Conservation (phyloP, 257 asterid species). For the Oldenlandia corymbosa region DNA sequence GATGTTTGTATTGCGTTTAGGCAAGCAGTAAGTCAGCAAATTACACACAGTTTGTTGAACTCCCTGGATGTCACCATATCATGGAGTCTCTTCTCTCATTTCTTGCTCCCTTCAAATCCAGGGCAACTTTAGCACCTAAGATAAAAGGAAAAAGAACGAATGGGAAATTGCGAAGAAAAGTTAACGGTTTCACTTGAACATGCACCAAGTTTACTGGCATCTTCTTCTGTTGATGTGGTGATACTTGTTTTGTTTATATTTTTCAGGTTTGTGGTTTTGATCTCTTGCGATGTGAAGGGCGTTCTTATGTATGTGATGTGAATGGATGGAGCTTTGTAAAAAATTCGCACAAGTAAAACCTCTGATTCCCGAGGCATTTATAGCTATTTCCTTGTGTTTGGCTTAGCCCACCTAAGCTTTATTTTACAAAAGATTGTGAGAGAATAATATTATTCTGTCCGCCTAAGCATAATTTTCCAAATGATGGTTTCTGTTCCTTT, state of each 20-base stretch:
- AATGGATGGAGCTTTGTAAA: constrained; percentile 99
- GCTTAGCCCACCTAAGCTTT: not conserved
- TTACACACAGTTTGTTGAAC: not conserved
- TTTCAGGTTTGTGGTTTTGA: constrained; percentile 99
- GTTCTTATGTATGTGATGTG: constrained; percentile 96
- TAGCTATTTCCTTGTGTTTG: not conserved
- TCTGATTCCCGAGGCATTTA: constrained; percentile 3
- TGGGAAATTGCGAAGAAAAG: not conserved
- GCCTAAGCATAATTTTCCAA: not conserved
- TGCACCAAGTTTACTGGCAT: not conserved
- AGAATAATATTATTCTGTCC: not conserved
- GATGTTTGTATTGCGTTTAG: constrained; percentile 94
- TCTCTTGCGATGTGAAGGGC: constrained; percentile 94
- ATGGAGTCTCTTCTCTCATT: not conserved
- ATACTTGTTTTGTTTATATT: not conserved
- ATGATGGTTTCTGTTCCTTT: not conserved
- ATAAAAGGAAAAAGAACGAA: no score
- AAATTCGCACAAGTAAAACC: constrained; percentile 82
- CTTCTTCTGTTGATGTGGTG: not conserved
- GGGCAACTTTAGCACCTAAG: no score
- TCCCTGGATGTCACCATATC: not conserved
- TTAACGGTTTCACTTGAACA: not conserved
- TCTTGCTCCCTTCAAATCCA: not conserved
- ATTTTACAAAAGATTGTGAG: constrained; percentile 1
- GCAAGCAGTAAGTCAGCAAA: constrained; percentile 71